Conservation (phyloP, 2,329 filamentous ascomycete genomes). For the Parafenestella ontariensis region DNA sequence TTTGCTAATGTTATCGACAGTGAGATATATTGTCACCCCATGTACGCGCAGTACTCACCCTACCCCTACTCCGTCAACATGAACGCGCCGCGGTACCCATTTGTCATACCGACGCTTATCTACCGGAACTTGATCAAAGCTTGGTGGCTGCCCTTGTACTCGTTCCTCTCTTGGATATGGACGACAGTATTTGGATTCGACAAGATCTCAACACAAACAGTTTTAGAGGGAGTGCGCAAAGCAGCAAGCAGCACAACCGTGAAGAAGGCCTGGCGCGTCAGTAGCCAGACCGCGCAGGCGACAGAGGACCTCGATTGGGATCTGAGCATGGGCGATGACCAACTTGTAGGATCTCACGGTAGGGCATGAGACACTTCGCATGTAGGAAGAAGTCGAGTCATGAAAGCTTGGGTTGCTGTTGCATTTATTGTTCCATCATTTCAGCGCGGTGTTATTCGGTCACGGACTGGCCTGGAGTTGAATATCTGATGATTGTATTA, state of each 20-base stretch:
- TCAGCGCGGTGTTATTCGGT: conserved; percentile 20
- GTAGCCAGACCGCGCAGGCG: conserved; percentile 6
- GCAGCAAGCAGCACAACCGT: conserved; percentile 8
- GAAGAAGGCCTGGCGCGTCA: conserved; percentile 11
- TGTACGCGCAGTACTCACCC: conserved; percentile 55
- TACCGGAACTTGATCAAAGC: conserved; percentile 49
- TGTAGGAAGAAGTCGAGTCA: background rate
- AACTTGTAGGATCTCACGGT: background rate
- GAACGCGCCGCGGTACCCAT: conserved; percentile 62
- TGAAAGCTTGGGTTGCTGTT: background rate
- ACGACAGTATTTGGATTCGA: conserved; percentile 16
- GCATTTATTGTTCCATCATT: conserved; percentile 11
- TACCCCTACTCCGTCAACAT: conserved; percentile 59
- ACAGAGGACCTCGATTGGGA: conserved; percentile 28
- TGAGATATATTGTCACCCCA: conserved; percentile 60
- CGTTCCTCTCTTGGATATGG: conserved; percentile 27
- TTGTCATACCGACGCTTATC: conserved; percentile 63
- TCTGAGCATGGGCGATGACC: conserved; percentile 34
- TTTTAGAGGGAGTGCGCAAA: background rate
- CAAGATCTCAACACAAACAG: background rate
- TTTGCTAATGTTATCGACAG: conserved; percentile 21
- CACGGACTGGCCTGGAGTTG: background rate
- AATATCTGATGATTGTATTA: background rate
- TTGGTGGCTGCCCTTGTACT: conserved; percentile 45
- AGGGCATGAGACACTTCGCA: conserved; percentile 11